phyloP scores from a whole-genome alignment of 305 asterid species.

The Fraxinus sp. region DNA sequence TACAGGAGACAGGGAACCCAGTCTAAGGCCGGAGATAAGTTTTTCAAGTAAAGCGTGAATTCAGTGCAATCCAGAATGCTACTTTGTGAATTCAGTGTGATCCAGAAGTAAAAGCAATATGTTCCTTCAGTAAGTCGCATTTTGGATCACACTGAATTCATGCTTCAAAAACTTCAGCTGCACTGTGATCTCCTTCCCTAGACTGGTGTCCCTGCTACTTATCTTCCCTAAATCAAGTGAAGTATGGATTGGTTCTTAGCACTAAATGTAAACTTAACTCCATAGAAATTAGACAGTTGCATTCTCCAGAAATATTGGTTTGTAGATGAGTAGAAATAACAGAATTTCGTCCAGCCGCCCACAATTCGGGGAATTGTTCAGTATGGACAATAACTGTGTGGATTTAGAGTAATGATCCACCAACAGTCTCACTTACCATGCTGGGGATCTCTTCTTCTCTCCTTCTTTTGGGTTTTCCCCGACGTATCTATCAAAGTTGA shows the following conservation, averaged over 20 bases:
- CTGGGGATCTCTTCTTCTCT: conserved; percentile 88
- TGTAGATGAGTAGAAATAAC: background rate
- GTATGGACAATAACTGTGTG: background rate
- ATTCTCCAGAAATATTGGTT: background rate
- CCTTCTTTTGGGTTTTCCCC: conserved; percentile 75
- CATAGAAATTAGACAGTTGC: background rate
- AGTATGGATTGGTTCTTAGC: background rate
- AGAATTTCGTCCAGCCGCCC: background rate
- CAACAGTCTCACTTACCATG: conserved; percentile 56
- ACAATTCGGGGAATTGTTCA: background rate
- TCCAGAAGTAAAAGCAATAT: background rate
- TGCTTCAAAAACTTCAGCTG: background rate
- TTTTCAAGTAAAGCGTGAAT: background rate
- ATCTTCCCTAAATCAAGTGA: background rate
- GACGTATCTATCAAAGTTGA: conserved; percentile 65
- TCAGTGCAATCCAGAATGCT: background rate
- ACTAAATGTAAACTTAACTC: background rate
- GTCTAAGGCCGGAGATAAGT: background rate
- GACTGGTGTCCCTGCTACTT: background rate
- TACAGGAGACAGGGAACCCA: background rate
- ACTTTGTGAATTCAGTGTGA: background rate
- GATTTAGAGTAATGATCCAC: background rate
- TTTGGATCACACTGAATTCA: background rate
- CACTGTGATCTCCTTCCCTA: background rate
- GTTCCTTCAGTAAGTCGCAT: background rate